Evolutionary conservation across 495 filamentous ascomycete species (phyloP).

Genomic region (Penicillium cinerascens): DNA sequence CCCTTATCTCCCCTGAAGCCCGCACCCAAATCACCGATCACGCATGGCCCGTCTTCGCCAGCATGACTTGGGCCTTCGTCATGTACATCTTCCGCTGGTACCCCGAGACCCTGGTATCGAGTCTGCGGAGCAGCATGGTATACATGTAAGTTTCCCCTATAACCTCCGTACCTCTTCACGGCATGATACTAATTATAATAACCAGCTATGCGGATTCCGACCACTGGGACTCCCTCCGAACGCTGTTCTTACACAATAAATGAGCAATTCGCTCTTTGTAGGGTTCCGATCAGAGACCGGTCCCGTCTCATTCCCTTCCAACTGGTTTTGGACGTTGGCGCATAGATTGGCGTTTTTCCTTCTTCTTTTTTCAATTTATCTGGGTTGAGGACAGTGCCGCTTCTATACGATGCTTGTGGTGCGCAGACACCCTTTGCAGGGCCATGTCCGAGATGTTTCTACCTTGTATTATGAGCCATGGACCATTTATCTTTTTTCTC

Average conservation of each 20-base stretch:
- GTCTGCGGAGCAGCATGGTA: constrained; percentile 92
- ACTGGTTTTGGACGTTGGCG: constrained; percentile 25
- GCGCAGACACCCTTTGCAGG: neutral
- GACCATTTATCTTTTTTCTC: constrained; percentile 5
- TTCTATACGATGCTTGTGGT: neutral
- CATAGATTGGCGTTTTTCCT: constrained; percentile 29
- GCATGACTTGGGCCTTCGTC: constrained; percentile 80
- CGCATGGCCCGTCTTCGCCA: constrained; percentile 89
- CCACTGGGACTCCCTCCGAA: constrained; percentile 77
- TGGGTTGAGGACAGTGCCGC: neutral
- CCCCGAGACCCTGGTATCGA: constrained; percentile 82
- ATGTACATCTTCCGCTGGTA: constrained; percentile 96
- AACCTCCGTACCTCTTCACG: neutral
- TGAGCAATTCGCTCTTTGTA: constrained; percentile 37
- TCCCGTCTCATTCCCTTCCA: constrained; percentile 11
- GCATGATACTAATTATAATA: constrained; percentile 5
- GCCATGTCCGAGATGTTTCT: neutral
- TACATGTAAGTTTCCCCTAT: constrained; percentile 72
- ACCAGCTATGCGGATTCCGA: constrained; percentile 67
- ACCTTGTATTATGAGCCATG: constrained; percentile 28
- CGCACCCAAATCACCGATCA: constrained; percentile 56
- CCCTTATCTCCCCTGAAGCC: constrained; percentile 39
- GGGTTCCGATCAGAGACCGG: constrained; percentile 1
- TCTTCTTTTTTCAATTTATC: constrained; percentile 7
- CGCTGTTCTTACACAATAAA: constrained; percentile 80